A percentile compares a stretch with the other conserved stretches of the same genome.
These are phyloP conservation scores for Leccinum pellstonianum DNA, from an alignment of 768 basidiomycete species.

Conservation along the genomic window DNA sequence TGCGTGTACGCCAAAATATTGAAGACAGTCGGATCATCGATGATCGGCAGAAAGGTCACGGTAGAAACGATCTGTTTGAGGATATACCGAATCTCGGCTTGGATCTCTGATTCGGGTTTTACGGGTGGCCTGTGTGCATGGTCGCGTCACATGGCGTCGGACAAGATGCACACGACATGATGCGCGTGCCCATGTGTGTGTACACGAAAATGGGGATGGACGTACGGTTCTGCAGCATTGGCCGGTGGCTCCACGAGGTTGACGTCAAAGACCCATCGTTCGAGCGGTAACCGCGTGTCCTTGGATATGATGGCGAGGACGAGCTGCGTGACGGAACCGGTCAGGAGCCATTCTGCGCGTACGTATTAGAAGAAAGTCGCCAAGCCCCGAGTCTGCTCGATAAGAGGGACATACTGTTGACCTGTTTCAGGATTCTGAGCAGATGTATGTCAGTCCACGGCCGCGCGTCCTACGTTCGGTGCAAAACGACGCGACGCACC, in stretches of 20 bases:
- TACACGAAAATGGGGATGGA: conserved; percentile 3
- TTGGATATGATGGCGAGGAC: conserved; percentile 96
- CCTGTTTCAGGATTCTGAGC: conserved; percentile 76
- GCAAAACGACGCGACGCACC: conserved; percentile 37
- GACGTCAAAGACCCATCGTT: conserved; percentile 98
- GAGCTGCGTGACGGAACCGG: conserved; percentile 88
- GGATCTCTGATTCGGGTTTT: conserved; percentile 86
- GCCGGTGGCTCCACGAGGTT: conserved; percentile 70
- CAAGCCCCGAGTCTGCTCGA: neutral
- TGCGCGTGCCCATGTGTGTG: neutral
- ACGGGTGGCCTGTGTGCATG: conserved; percentile 42
- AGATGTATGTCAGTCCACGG: neutral
- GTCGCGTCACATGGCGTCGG: conserved; percentile 61
- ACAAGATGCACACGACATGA: conserved; percentile 40
- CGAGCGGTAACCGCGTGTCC: conserved; percentile 86
- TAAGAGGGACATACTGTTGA: conserved; percentile 66
- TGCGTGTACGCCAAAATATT: conserved; percentile 96
- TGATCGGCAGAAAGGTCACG: conserved; percentile 93
- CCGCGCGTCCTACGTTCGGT: neutral
- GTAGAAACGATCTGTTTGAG: conserved; percentile 98
- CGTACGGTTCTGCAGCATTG: conserved; percentile 52
- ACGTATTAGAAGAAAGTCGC: too few relatives aligned
- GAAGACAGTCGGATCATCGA: conserved; percentile 95
- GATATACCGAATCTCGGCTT: conserved; percentile 96
- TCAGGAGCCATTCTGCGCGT: conserved; percentile 84